These are phyloP conservation scores for Spatholobus suberectus DNA, from an alignment of 306 rosid species.

Conservation along the genomic window DNA sequence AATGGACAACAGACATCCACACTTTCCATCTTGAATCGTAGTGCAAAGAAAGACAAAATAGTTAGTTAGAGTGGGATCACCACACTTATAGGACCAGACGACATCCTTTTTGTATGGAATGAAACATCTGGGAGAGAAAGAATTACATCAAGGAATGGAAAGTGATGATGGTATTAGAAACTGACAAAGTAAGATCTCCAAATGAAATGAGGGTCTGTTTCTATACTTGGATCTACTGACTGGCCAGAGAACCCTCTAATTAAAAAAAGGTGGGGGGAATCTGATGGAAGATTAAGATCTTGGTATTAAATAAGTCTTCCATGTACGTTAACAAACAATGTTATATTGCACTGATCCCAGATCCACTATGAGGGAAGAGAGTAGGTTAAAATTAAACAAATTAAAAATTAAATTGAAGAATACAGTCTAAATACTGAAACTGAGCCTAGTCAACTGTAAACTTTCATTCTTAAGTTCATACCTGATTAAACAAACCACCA, in stretches of 20 bases:
- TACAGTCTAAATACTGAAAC: slow-evolving; percentile 3
- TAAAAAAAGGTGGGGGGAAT: background rate
- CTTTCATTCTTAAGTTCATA: slow-evolving; percentile 32
- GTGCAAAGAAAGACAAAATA: background rate
- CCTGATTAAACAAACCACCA: slow-evolving; percentile 93
- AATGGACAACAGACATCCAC: slow-evolving; percentile 19
- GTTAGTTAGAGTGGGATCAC: background rate
- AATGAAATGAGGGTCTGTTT: slow-evolving; percentile 25
- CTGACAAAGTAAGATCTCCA: slow-evolving; percentile 22
- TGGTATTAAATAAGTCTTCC: slow-evolving; percentile 15
- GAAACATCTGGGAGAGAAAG: slow-evolving; percentile 6
- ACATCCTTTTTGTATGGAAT: slow-evolving; percentile 5
- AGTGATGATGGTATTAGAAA: background rate
- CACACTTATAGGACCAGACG: background rate
- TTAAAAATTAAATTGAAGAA: background rate
- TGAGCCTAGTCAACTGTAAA: slow-evolving; percentile 18
- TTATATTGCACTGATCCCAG: background rate
- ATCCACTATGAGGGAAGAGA: background rate
- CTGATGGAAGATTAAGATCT: slow-evolving; percentile 1
- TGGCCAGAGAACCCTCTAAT: slow-evolving; percentile 3
- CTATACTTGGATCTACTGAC: background rate
- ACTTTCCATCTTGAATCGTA: slow-evolving; percentile 16
- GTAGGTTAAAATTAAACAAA: background rate
- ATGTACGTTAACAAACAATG: background rate
- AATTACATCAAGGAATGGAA: slow-evolving; percentile 27